Evolutionary conservation across 1,139 yeast genomes (phyloP), one percentile per base, ranked within the genome.

Genomic region (Lizanozyma gosingica): DNA sequence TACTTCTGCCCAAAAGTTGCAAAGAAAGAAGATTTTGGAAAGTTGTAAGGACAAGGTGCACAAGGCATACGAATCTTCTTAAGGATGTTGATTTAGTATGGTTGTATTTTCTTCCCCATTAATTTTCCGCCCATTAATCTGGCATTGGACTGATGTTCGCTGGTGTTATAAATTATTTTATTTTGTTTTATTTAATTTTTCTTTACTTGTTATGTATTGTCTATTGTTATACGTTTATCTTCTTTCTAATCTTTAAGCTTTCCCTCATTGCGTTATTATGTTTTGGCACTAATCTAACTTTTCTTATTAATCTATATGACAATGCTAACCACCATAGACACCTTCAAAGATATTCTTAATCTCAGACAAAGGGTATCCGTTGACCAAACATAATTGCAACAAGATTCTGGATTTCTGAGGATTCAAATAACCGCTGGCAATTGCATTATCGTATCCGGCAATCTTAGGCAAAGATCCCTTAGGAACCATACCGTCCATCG

Each of bases 1-100:
- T 43, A 88, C 97, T 9, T 80, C 94, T 47, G 98, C 98, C 27
- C 97, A 92, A 67, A 94, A 94, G 65, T 75, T 94, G 54, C 96
- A 92, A 70, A 83, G 99, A 72, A 86, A 78, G 73, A 85, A 84
- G 73, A 94, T 94, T 59, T 69, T 87, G 56, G 78, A 71, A 35
- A 78, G 78, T 45, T 80, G 77, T 54, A 59, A 78, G 56, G 69
- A 67, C 17, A 67, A 69, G 45, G 86, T 83, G 48, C 83, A 80
- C 41, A 67, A 60, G 39, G 67, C 83, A 39, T 82, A 82, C 52
- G 59, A 50, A 22, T 33, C 15, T 33, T 33, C 41, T 9, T 27
- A n/a, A n/a, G n/a, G n/a, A n/a, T n/a, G n/a, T n/a, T n/a, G n/a
- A n/a, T n/a, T n/a, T n/a, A n/a, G n/a, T n/a, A n/a, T n/a, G n/a